These are phyloP conservation scores for Kurtzmaniella fragi DNA, from an alignment of 805 yeast genomes.

Conservation along the genomic window DNA sequence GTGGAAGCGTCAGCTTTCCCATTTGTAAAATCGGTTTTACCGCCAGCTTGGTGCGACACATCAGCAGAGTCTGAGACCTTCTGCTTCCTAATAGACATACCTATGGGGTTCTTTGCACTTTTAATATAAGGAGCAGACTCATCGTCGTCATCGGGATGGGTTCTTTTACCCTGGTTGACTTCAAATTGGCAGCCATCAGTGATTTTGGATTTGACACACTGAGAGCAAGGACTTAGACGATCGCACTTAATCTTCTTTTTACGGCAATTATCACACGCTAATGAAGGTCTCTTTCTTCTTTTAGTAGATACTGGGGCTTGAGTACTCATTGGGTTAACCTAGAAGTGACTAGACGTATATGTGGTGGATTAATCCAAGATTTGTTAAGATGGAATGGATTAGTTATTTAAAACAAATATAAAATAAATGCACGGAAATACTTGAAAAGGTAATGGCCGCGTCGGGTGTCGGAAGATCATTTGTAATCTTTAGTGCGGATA, in stretches of 20 bases:
- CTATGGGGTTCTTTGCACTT: constrained; percentile 17
- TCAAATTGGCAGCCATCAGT: constrained; percentile 11
- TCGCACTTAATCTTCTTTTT: constrained; percentile 30
- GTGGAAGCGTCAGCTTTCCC: background rate
- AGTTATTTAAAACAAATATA: no score
- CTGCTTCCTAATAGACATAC: constrained; percentile 2
- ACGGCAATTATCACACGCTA: constrained; percentile 32
- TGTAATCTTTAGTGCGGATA: no score
- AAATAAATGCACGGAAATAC: no score
- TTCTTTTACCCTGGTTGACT: constrained; percentile 4
- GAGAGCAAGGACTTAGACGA: constrained; percentile 28
- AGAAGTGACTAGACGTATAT: no score
- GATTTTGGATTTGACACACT: constrained; percentile 24
- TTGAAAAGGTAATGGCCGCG: no score
- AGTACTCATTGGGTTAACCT: no score
- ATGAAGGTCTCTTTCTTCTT: constrained; percentile 27
- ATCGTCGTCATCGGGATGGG: background rate
- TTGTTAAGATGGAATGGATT: background rate
- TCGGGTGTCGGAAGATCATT: no score
- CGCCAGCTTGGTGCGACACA: background rate
- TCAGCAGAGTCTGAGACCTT: no score
- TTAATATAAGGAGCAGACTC: constrained; percentile 12
- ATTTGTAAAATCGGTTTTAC: background rate
- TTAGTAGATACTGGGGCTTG: no score
- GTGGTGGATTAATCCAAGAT: no score